These are phyloP conservation scores for Penicillium ucsense DNA, from an alignment of 495 filamentous ascomycete species.

Conservation along the genomic window DNA sequence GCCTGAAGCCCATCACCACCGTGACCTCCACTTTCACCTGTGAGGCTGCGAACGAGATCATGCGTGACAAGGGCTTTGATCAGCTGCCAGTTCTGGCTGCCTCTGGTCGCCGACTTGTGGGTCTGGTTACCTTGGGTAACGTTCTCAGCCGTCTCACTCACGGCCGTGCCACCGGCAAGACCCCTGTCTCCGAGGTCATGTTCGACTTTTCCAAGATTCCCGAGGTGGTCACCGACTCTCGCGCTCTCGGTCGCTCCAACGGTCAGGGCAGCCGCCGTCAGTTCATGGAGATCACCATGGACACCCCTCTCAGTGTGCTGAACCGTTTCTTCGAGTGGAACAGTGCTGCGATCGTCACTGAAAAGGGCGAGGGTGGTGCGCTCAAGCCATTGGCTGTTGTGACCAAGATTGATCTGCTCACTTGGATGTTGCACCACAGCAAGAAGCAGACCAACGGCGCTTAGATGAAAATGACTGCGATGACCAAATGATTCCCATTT, in stretches of 20 bases:
- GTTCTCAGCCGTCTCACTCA: constrained; percentile 80
- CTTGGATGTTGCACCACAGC: constrained; percentile 77
- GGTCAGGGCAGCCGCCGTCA: constrained; percentile 39
- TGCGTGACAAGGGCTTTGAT: constrained; percentile 95
- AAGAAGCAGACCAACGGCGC: constrained; percentile 9
- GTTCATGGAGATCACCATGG: constrained; percentile 88
- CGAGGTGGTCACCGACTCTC: constrained; percentile 79
- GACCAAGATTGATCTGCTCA: constrained; percentile 91
- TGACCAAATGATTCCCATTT: neutral
- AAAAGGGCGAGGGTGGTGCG: constrained; percentile 46
- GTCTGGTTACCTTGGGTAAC: constrained; percentile 88
- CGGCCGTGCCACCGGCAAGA: constrained; percentile 62
- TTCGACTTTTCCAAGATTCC: constrained; percentile 82
- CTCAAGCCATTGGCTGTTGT: constrained; percentile 82
- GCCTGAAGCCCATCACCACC: constrained; percentile 86
- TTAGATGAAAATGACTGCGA: constrained; percentile 3
- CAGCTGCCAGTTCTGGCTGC: constrained; percentile 82
- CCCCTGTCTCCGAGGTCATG: constrained; percentile 81
- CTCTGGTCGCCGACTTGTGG: constrained; percentile 62
- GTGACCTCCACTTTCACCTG: constrained; percentile 58
- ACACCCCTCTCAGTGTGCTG: constrained; percentile 73
- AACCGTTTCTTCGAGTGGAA: constrained; percentile 97
- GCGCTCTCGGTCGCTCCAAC: constrained; percentile 38
- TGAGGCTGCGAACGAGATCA: constrained; percentile 83
- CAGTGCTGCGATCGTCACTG: constrained; percentile 86